A percentile compares a stretch with the other conserved stretches of the same genome.
These are phyloP conservation scores for Tetrapisispora fleetii DNA, from an alignment of 805 yeast genomes.

Conservation along the genomic window DNA sequence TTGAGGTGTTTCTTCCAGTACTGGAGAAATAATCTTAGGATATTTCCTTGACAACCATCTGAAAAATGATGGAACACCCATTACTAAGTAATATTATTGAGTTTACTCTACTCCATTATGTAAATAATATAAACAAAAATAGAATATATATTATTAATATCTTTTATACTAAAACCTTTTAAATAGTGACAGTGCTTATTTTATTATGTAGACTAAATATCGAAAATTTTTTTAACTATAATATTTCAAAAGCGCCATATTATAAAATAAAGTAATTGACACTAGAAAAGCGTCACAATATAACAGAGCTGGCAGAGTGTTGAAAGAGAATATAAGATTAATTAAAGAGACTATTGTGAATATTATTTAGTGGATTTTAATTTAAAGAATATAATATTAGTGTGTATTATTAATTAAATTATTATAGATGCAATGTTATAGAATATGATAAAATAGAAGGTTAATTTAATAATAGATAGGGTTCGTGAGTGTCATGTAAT, in stretches of 20 bases:
- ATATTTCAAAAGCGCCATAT: neutral
- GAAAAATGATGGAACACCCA: constrained; percentile 98
- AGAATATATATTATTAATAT: neutral
- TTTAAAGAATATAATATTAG: neutral
- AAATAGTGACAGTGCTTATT: neutral
- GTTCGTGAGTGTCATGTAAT: neutral
- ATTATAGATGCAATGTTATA: neutral
- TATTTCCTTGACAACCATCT: constrained; percentile 91
- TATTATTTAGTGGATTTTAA: no score
- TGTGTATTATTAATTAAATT: neutral
- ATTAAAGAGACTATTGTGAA: no score
- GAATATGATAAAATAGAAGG: neutral
- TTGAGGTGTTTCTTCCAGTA: constrained; percentile 59
- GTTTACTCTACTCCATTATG: no score
- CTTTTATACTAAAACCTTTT: neutral
- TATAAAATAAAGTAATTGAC: no score
- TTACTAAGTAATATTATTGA: constrained; percentile 14
- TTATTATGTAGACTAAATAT: neutral
- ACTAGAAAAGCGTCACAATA: no score
- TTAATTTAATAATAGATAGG: neutral
- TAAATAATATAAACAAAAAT: no score
- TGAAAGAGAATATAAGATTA: no score
- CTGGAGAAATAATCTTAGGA: constrained; percentile 90
- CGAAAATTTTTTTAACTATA: neutral
- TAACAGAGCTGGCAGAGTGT: no score